A percentile compares a stretch with the other conserved stretches of the same genome.
These are phyloP conservation scores for Penicillium silybi DNA, from an alignment of 495 filamentous ascomycete species.

Conservation along the genomic window DNA sequence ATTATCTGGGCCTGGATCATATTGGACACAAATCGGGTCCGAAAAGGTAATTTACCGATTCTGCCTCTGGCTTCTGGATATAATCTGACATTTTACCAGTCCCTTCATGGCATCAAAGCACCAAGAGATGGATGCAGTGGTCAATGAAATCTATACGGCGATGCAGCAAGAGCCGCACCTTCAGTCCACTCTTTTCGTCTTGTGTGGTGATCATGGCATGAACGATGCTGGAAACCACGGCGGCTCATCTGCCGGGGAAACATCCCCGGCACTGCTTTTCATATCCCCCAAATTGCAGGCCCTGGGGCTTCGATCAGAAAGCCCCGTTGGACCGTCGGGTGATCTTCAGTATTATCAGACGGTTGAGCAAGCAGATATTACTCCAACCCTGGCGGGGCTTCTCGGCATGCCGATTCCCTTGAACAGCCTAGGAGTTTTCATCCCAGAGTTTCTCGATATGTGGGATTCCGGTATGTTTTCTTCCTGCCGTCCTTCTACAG, in stretches of 20 bases:
- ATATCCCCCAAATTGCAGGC: conserved; percentile 77
- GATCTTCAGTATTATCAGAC: conserved; percentile 76
- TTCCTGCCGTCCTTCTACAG: background rate
- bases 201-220: conserved; percentile 97
- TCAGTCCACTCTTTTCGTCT: conserved; percentile 71
- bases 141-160: conserved; percentile 69
- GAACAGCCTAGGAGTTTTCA: conserved; percentile 89
- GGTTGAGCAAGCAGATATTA: conserved; percentile 90
- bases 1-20: conserved; percentile 95
- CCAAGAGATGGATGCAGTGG: conserved; percentile 85
- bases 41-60: conserved; percentile 52
- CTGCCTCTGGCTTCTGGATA: background rate
- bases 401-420: conserved; percentile 86
- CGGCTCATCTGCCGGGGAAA: conserved; percentile 87
- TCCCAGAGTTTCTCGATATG: conserved; percentile 69
- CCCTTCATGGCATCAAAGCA: conserved; percentile 92
- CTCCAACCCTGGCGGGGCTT: conserved; percentile 81
- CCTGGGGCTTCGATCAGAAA: conserved; percentile 41
- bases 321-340: conserved; percentile 33
- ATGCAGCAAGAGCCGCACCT: conserved; percentile 68
- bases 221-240: conserved; percentile 98
- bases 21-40: conserved; percentile 96
- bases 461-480: conserved; percentile 56
- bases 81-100: conserved; percentile 38
- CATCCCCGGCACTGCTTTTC: conserved; percentile 87